A percentile compares a stretch with the other conserved stretches of the same genome.
These are phyloP conservation scores for Globisporangium ultimum DNA, from an alignment of 352 stramenopile species.

Conservation along the genomic window DNA sequence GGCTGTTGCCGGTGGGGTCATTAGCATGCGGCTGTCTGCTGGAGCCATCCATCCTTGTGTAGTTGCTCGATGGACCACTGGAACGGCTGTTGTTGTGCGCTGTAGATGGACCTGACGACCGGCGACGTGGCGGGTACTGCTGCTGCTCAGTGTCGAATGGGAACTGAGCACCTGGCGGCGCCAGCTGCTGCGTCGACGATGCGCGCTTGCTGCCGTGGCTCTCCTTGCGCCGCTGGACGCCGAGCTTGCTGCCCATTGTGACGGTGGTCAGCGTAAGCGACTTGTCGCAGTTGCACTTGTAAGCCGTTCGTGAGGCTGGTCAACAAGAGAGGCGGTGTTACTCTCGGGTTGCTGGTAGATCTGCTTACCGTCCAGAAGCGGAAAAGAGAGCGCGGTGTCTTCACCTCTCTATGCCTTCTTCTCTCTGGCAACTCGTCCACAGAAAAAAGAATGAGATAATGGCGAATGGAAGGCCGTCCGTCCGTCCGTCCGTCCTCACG, in stretches of 20 bases:
- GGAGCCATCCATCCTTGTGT: constrained; percentile 1
- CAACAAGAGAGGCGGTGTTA: neutral
- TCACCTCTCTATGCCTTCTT: too few relatives aligned
- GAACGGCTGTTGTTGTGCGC: neutral
- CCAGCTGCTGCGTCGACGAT: constrained; percentile 3
- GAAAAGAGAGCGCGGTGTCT: too few relatives aligned
- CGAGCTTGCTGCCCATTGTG: constrained; percentile 7
- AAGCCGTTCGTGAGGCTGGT: neutral
- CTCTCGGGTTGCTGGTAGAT: too few relatives aligned
- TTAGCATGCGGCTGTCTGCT: neutral
- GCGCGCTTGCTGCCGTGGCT: constrained; percentile 1
- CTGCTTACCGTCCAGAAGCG: neutral
- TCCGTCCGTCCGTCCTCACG: too few relatives aligned
- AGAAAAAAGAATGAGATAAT: too few relatives aligned
- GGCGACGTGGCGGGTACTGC: neutral
- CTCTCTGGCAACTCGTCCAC: too few relatives aligned
- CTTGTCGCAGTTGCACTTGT: constrained; percentile 2
- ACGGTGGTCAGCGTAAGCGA: neutral
- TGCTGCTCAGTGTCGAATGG: constrained; percentile 4
- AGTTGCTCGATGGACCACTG: neutral
- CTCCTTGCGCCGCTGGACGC: constrained; percentile 2
- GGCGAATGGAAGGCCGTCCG: too few relatives aligned
- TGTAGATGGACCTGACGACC: neutral
- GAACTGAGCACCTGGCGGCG: constrained; percentile 3
- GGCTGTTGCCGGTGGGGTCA: neutral